Percentiles rank a stretch among this genome's conserved stretches.
These are phyloP conservation scores for Phytophthora fragariaefolia DNA, from an alignment of 352 stramenopile genomes.

Conservation along the genomic window DNA sequence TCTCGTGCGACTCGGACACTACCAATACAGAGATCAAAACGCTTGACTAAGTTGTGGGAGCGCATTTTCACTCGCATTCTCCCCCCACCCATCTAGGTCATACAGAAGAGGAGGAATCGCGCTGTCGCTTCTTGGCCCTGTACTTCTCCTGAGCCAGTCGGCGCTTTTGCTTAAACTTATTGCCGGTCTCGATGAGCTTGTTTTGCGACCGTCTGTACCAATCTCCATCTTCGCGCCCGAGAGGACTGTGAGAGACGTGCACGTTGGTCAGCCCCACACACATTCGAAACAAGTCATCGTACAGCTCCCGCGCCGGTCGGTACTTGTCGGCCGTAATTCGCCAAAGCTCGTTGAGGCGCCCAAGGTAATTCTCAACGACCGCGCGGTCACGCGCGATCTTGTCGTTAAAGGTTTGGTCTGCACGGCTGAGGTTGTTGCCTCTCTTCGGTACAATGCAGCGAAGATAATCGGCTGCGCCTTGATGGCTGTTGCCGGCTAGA, in stretches of 20 bases:
- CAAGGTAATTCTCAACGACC: conserved; percentile 2
- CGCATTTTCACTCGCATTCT: not conserved
- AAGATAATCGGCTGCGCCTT: not conserved
- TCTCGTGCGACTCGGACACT: too few species aligned
- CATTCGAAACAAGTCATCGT: conserved; percentile 11
- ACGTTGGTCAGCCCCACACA: conserved; percentile 2
- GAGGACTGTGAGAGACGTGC: not conserved
- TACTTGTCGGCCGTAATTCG: conserved; percentile 7
- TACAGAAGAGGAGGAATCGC: not conserved
- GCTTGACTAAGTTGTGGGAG: too few species aligned
- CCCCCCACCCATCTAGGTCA: not conserved
- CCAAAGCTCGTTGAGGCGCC: conserved; percentile 4
- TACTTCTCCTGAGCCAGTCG: conserved; percentile 10
- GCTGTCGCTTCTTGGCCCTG: not conserved
- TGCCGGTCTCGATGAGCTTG: conserved; percentile 2
- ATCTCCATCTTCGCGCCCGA: conserved; percentile 5
- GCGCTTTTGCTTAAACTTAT: conserved; percentile 1
- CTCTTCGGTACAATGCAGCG: conserved; percentile 7
- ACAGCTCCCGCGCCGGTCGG: not conserved
- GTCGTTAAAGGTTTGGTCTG: conserved; percentile 3
- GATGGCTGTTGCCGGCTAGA: conserved; percentile 5
- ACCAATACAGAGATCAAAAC: too few species aligned
- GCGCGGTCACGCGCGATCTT: conserved; percentile 8
- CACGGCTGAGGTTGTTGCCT: conserved; percentile 1
- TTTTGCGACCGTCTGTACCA: conserved; percentile 3